Evolutionary conservation across 371 early-diverging fungal genomes (phyloP).

Genomic region (Apophysomyces variabilis): DNA sequence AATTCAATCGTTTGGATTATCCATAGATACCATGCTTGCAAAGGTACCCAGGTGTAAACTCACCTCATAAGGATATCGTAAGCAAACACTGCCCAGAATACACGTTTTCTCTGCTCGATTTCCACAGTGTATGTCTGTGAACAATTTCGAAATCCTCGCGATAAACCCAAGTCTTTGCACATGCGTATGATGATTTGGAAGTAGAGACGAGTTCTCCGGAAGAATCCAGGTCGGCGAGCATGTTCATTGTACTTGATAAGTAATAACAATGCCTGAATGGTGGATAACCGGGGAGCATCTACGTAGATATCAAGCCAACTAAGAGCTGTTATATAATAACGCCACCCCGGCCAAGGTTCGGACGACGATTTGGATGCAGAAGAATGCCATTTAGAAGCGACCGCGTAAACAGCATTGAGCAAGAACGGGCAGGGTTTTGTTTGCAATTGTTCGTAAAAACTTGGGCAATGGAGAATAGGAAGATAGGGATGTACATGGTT

Average conservation of each 20-base stretch:
- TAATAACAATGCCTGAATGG: slow-evolving; percentile 51
- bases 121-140: slow-evolving; percentile 1
- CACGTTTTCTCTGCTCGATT: slow-evolving; percentile 23
- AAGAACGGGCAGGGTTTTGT: slow-evolving; percentile 54
- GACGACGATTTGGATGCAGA: background rate
- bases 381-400: slow-evolving; percentile 46
- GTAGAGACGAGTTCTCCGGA: slow-evolving; percentile 45
- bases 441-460: slow-evolving; percentile 39
- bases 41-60: background rate
- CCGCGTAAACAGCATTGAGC: slow-evolving; percentile 60
- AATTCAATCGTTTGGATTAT: background rate
- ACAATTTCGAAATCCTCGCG: slow-evolving; percentile 13
- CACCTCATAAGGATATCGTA: slow-evolving; percentile 36
- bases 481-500: slow-evolving; percentile 60
- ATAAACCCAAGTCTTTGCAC: slow-evolving; percentile 42
- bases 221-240: slow-evolving; percentile 47
- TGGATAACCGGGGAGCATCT: slow-evolving; percentile 49
- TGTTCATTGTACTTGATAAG: slow-evolving; percentile 53
- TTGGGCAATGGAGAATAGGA: slow-evolving; percentile 54
- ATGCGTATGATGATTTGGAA: slow-evolving; percentile 43
- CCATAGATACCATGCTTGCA: background rate
- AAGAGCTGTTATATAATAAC: slow-evolving; percentile 41
- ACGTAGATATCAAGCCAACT: slow-evolving; percentile 39
- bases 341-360: slow-evolving; percentile 41
- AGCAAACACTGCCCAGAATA: slow-evolving; percentile 33